Percentiles rank a stretch among this genome's conserved stretches.
These are phyloP conservation scores for Candida insectalens DNA, from an alignment of 805 yeast species.

Conservation along the genomic window DNA sequence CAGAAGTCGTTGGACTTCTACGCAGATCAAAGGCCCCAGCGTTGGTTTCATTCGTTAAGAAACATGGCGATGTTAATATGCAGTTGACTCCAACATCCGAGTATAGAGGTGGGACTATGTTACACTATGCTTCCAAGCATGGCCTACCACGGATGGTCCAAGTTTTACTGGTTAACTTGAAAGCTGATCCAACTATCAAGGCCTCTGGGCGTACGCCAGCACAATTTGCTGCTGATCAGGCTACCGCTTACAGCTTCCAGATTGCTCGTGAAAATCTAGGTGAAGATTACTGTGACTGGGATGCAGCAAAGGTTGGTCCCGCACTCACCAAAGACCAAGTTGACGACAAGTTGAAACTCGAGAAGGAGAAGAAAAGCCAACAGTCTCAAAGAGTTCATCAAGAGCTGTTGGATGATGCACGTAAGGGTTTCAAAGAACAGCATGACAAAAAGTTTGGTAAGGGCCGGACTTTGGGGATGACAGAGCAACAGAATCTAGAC, in stretches of 20 bases:
- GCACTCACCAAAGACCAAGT: constrained; percentile 50
- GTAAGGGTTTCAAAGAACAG: constrained; percentile 2
- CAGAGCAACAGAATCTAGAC: constrained; percentile 35
- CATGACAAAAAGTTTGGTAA: constrained; percentile 4
- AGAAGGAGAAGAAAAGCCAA: constrained; percentile 25
- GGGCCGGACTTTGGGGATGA: constrained; percentile 1
- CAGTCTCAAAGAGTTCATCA: constrained; percentile 33
- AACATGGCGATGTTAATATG: constrained; percentile 45
- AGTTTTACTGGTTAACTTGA: constrained; percentile 49
- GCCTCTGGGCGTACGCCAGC: constrained; percentile 60
- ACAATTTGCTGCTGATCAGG: constrained; percentile 46
- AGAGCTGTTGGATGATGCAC: constrained; percentile 24
- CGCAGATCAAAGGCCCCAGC: constrained; percentile 74
- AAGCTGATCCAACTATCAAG: constrained; percentile 56
- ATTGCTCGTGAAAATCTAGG: constrained; percentile 60
- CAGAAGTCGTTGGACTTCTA: constrained; percentile 47
- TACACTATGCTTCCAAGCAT: constrained; percentile 69
- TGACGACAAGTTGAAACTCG: constrained; percentile 28
- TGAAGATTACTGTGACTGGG: constrained; percentile 65
- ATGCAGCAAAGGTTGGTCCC: constrained; percentile 48
- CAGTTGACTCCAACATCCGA: constrained; percentile 43
- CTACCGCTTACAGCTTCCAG: constrained; percentile 50
- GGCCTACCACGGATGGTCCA: constrained; percentile 61
- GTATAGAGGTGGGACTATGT: constrained; percentile 45
- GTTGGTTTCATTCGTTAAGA: constrained; percentile 49